A percentile compares a stretch with the other conserved stretches of the same genome.
Conservation (phyloP, 78 protist species). For the Dictyostelium brefeldianum region DNA sequence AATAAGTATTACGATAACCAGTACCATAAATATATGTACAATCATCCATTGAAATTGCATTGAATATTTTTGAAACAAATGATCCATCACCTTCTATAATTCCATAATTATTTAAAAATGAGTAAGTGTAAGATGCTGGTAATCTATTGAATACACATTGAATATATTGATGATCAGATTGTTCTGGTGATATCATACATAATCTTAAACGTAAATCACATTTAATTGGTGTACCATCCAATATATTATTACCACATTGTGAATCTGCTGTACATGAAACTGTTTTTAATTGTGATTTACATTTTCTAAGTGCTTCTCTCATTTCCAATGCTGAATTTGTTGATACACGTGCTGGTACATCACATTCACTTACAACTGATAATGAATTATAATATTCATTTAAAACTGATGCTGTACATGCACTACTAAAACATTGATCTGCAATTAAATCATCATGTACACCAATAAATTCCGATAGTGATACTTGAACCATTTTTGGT, state of each 20-base stretch:
- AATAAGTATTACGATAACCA: neutral
- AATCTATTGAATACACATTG: constrained; percentile 38
- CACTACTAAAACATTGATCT: constrained; percentile 23
- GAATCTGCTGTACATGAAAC: neutral
- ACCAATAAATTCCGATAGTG: constrained; percentile 11
- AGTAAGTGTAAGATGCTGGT: neutral
- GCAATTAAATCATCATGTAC: neutral
- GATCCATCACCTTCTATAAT: neutral
- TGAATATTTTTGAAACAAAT: neutral
- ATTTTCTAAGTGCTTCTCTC: constrained; percentile 7
- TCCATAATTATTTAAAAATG: constrained; percentile 9
- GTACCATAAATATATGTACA: constrained; percentile 22
- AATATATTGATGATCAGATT: constrained; percentile 18
- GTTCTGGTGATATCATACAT: constrained; percentile 14
- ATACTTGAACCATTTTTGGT: constrained; percentile 11
- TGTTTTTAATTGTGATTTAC: neutral
- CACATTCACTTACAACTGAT: constrained; percentile 26
- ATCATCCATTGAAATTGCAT: constrained; percentile 8
- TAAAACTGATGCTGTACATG: constrained; percentile 59
- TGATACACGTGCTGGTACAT: constrained; percentile 19
- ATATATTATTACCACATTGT: neutral
- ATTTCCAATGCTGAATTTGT: constrained; percentile 1
- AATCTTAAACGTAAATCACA: constrained; percentile 15
- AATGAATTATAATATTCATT: constrained; percentile 29
- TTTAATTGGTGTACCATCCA: neutral